These are phyloP conservation scores for Candolleomyces eurysporus DNA, from an alignment of 768 basidiomycete genomes.

Conservation along the genomic window DNA sequence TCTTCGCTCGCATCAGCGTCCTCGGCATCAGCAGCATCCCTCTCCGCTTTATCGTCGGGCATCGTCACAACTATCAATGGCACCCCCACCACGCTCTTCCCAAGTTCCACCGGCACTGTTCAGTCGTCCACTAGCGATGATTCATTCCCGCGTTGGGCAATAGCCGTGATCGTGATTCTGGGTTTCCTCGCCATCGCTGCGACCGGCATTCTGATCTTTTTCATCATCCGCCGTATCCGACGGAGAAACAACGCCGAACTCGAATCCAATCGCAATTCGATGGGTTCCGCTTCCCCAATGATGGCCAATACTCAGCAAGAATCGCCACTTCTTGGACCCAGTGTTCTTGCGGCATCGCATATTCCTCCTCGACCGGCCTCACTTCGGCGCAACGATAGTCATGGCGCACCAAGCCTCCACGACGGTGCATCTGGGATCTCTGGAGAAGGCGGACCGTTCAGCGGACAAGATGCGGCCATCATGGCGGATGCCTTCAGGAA, in stretches of 20 bases:
- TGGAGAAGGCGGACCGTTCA: slow-evolving; percentile 70
- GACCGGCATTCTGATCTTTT: slow-evolving; percentile 63
- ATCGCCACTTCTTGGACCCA: slow-evolving; percentile 49
- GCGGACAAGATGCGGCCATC: slow-evolving; percentile 84
- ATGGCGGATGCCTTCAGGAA: slow-evolving; percentile 92
- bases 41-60: slow-evolving; percentile 33
- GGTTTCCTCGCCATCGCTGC: slow-evolving; percentile 81
- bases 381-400: slow-evolving; percentile 25
- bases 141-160: slow-evolving; percentile 84
- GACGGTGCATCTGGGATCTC: slow-evolving; percentile 78
- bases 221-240: slow-evolving; percentile 70
- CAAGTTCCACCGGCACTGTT: slow-evolving; percentile 36
- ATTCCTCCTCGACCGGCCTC: slow-evolving; percentile 25
- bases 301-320: slow-evolving; percentile 55
- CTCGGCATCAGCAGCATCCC: no score
- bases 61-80: slow-evolving; percentile 47
- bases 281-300: slow-evolving; percentile 82
- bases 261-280: slow-evolving; percentile 64
- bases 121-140: slow-evolving; percentile 38
- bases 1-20: slow-evolving; percentile 29
- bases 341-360: slow-evolving; percentile 18
- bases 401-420: slow-evolving; percentile 42
- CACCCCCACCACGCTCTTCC: slow-evolving; percentile 30
- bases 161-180: slow-evolving; percentile 84
- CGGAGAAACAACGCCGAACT: slow-evolving; percentile 40